phyloP scores from a whole-genome alignment of 2,329 filamentous ascomycete species.

The Xylaria sp. region DNA sequence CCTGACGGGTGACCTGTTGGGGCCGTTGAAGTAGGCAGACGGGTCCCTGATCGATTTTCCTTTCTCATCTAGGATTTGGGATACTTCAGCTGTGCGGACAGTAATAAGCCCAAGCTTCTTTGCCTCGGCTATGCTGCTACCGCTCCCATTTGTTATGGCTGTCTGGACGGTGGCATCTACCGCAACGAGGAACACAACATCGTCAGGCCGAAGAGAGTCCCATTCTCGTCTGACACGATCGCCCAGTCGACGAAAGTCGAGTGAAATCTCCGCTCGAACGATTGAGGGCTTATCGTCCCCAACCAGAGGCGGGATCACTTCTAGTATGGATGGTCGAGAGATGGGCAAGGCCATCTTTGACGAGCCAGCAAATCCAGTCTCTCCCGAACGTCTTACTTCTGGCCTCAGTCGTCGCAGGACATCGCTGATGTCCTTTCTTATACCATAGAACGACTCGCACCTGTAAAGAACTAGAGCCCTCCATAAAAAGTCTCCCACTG shows the following conservation, averaged over 20 bases:
- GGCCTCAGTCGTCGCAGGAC: constrained; percentile 83
- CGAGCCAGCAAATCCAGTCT: constrained; percentile 80
- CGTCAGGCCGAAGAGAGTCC: constrained; percentile 87
- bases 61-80: constrained; percentile 87
- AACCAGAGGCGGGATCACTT: constrained; percentile 84
- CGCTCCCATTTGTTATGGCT: constrained; percentile 65
- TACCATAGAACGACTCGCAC: constrained; percentile 91
- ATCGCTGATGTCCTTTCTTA: constrained; percentile 89
- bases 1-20: constrained; percentile 69
- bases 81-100: constrained; percentile 84
- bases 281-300: constrained; percentile 85
- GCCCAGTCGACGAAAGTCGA: constrained; percentile 84
- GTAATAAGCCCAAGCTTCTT: constrained; percentile 75
- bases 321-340: constrained; percentile 84
- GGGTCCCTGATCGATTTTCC: constrained; percentile 77
- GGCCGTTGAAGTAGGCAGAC: constrained; percentile 70
- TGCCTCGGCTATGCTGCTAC: constrained; percentile 57
- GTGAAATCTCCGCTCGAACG: constrained; percentile 84
- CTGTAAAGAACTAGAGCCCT: constrained; percentile 89
- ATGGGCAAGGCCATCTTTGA: constrained; percentile 94
- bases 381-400: constrained; percentile 70
- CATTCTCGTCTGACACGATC: constrained; percentile 84
- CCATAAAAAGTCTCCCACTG: constrained; percentile 97
- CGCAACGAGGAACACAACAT: constrained; percentile 87
- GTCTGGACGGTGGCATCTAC: constrained; percentile 71